These are phyloP conservation scores for Drechslera avenae DNA, from an alignment of 2,329 filamentous ascomycete species.

Conservation along the genomic window DNA sequence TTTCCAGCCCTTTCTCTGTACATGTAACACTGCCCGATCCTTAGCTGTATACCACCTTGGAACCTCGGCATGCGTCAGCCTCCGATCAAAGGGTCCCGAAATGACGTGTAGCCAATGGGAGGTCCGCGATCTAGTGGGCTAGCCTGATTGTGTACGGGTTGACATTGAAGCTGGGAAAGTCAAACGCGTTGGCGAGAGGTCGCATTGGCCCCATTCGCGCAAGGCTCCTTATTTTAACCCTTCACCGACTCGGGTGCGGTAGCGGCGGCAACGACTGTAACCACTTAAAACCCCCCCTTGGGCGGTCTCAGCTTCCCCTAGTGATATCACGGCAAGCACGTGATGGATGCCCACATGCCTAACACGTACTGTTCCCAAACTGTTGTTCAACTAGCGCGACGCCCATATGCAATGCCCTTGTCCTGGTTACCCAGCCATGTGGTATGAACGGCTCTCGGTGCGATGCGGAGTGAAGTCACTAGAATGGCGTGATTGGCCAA, in stretches of 20 bases:
- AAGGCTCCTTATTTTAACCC: neutral
- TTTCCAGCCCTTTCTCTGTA: neutral
- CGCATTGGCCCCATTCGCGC: too few relatives aligned
- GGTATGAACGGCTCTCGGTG: neutral
- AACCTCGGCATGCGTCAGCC: conserved; percentile 12
- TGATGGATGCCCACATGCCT: too few relatives aligned
- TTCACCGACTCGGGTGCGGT: neutral
- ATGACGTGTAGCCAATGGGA: conserved; percentile 3
- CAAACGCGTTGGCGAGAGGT: neutral
- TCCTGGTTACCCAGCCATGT: neutral
- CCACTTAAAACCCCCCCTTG: neutral
- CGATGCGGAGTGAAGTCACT: conserved; percentile 2
- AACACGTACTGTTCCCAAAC: conserved; percentile 3
- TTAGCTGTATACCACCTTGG: conserved; percentile 8
- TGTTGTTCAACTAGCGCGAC: neutral
- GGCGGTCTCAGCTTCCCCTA: neutral
- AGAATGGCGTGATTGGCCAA: conserved; percentile 2
- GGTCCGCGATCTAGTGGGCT: neutral
- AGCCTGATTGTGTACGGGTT: neutral
- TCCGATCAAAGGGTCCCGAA: conserved; percentile 1
- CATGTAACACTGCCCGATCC: conserved; percentile 3
- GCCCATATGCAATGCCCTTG: too few relatives aligned
- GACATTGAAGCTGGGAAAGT: neutral
- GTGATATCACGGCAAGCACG: neutral
- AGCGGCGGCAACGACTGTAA: neutral